Evolutionary conservation across 2,329 filamentous ascomycete species (phyloP).

Genomic region (Cladosporium sp.): DNA sequence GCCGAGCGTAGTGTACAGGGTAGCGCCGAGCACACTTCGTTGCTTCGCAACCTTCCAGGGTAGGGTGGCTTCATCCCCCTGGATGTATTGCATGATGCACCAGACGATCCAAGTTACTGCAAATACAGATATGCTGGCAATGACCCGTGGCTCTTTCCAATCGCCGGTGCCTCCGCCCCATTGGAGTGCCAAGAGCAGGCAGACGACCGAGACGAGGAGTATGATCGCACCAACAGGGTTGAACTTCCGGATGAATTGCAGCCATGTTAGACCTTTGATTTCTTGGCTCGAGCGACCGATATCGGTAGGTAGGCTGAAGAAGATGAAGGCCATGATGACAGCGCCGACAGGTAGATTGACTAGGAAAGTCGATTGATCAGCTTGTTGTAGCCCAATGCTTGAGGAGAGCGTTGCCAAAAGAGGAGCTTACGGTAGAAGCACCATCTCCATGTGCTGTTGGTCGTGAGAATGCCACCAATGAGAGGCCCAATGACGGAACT

Average conservation of each 20-base stretch:
- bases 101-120: slow-evolving; percentile 43
- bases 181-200: slow-evolving; percentile 46
- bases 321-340: slow-evolving; percentile 7
- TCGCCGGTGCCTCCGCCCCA: slow-evolving; percentile 42
- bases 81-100: slow-evolving; percentile 44
- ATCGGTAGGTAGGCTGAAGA: neutral
- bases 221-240: slow-evolving; percentile 40
- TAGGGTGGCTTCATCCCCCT: slow-evolving; percentile 45
- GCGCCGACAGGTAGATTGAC: slow-evolving; percentile 41
- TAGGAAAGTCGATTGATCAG: neutral
- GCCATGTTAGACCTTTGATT: slow-evolving; percentile 28
- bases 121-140: slow-evolving; percentile 48
- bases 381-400: neutral
- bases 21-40: slow-evolving; percentile 29
- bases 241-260: slow-evolving; percentile 32
- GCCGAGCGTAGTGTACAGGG: slow-evolving; percentile 29
- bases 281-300: slow-evolving; percentile 1
- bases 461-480: slow-evolving; percentile 41
- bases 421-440: slow-evolving; percentile 48
- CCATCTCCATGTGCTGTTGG: slow-evolving; percentile 42
- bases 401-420: slow-evolving; percentile 23
- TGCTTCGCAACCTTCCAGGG: slow-evolving; percentile 29
- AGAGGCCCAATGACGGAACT: slow-evolving; percentile 52
- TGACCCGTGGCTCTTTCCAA: slow-evolving; percentile 48
- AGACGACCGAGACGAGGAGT: slow-evolving; percentile 41